A percentile compares a stretch with the other conserved stretches of the same genome.
Conservation (phyloP, 257 asterid genomes). For the Solanum virginianum region DNA sequence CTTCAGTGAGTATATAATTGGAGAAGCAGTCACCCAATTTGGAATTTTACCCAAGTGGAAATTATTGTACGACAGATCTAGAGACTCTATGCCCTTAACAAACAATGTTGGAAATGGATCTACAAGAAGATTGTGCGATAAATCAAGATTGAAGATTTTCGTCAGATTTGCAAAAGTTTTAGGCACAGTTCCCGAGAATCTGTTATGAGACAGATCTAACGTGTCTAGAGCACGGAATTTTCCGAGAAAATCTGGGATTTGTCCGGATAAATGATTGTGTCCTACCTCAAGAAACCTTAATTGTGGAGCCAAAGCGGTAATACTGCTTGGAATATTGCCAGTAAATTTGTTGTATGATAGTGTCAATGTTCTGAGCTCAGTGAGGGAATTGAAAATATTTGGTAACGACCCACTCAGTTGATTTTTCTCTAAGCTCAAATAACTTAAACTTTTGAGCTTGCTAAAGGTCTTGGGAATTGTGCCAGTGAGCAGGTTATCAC, state of each 20-base stretch:
- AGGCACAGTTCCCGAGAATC: constrained; percentile 55
- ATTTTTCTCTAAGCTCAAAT: not conserved
- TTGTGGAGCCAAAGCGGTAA: constrained; percentile 25
- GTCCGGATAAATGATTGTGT: constrained; percentile 45
- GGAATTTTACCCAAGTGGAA: constrained; percentile 65
- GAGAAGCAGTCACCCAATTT: constrained; percentile 57
- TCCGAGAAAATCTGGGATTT: constrained; percentile 60
- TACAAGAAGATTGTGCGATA: constrained; percentile 48
- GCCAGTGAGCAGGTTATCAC: constrained; percentile 2
- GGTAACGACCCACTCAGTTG: not conserved
- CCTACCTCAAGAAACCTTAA: constrained; percentile 42
- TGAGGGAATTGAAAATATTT: not conserved
- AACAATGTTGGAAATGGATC: constrained; percentile 71
- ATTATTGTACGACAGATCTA: constrained; percentile 62
- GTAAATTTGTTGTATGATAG: constrained; percentile 38
- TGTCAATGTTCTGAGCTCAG: not conserved
- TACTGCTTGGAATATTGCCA: constrained; percentile 46
- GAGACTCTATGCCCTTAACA: constrained; percentile 67
- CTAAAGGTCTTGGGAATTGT: not conserved
- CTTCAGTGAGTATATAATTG: constrained; percentile 61
- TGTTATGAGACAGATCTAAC: constrained; percentile 58
- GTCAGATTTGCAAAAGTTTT: constrained; percentile 60
- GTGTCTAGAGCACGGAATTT: constrained; percentile 56
- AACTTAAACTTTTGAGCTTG: not conserved
- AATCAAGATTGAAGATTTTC: constrained; percentile 67